phyloP scores from a whole-genome alignment of 2,329 filamentous ascomycete genomes.

The Cryphonectria naterciae region DNA sequence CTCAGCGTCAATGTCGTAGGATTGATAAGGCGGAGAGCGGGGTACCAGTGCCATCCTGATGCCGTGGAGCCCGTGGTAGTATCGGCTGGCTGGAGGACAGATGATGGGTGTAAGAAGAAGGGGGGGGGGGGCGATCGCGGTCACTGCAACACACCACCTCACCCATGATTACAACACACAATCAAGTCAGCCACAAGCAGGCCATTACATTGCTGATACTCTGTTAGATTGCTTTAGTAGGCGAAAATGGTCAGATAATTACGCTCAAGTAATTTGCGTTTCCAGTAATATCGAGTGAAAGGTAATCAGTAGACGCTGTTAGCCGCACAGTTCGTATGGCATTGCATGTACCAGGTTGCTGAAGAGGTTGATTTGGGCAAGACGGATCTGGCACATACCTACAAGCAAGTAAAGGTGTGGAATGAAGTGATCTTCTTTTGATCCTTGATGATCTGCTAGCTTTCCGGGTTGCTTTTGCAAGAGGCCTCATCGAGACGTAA shows the following conservation, averaged over 20 bases:
- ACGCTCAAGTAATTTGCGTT: too few species aligned
- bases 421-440: too few species aligned
- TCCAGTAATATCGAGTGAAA: too few species aligned
- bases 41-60: not conserved
- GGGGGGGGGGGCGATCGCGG: not conserved
- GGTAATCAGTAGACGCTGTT: too few species aligned
- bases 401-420: too few species aligned
- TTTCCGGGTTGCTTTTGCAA: too few species aligned
- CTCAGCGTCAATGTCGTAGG: not conserved
- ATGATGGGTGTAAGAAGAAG: not conserved
- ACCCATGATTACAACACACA: not conserved
- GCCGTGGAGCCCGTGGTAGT: not conserved
- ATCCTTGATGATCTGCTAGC: too few species aligned
- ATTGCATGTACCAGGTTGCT: too few species aligned
- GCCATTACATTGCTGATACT: not conserved
- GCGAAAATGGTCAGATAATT: not conserved
- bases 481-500: too few species aligned
- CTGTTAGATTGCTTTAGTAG: not conserved
- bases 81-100: not conserved
- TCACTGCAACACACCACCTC: not conserved
- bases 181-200: not conserved
- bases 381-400: too few species aligned
- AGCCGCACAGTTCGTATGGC: too few species aligned
- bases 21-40: not conserved
- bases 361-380: too few species aligned